Base-by-base conservation (phyloP, 108 stramenopile genomes). In the Discostella pseudostelligera region DNA sequence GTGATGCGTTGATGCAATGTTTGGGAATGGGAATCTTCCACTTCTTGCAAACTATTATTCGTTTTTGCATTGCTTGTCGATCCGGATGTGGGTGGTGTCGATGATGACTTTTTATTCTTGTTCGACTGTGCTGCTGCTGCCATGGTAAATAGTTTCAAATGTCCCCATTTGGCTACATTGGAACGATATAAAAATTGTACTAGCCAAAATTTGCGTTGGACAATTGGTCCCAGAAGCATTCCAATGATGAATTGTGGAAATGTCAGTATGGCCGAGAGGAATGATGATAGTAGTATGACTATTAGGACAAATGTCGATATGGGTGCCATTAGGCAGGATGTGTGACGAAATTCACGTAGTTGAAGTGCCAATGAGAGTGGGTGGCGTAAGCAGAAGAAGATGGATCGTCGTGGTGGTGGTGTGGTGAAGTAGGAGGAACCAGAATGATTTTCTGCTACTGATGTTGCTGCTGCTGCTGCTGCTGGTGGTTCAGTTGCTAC, bases 171-270 rank as follows among this genome's bases (percentile, higher is more conserved):
- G 6, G 81, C 87, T 32, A 93, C 63, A 22, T 66, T 61, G 39
- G 60, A 64, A 3, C 86, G 74, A 70, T 93, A 90, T 16, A 93
- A 46, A 53, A 93, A 93, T 56, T 93, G 81, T 9, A 93, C 74
- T 39, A 87, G 61, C 85, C 86, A 93, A 1, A 60, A 50, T 12
- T 45, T 73, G 17, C 89, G 47, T 39, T 54, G 39, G 13, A 87
- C 10, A 36, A 88, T 49, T 2, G 89, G 87, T 8, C 80, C 70
- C 32, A 90, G 12, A 0, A 93, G 32, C n/a, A 90, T 17, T 8
- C 89, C 89, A 35, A 93, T 10, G 0, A 86, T 8, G 19, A 93
- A 78, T 39, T 70, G 73, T 8, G 89, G 92, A 50, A 84, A 32
- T 17, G 32, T 55, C n/a, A 83, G 47, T 14, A 83, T 10, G 26